Percentiles rank a stretch among this genome's conserved stretches.
These are phyloP conservation scores for Pistacia vera DNA, from an alignment of 345 rosid genomes.

Conservation along the genomic window DNA sequence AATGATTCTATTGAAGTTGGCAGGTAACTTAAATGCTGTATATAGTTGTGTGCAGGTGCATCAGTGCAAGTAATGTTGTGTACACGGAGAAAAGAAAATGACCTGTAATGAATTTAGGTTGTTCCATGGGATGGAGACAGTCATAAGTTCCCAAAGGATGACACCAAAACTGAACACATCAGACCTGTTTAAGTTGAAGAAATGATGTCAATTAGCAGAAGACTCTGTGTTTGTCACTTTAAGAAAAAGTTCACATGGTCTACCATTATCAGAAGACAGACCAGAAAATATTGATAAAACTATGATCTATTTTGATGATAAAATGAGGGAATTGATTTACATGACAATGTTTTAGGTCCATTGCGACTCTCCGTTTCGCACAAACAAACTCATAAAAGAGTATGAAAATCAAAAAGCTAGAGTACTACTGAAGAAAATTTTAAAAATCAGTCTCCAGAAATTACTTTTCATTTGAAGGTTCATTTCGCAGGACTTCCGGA, in stretches of 20 bases:
- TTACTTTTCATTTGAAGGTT: constrained; percentile 91
- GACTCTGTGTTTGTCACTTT: background rate
- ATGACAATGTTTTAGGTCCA: too few relatives aligned
- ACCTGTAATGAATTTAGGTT: constrained; percentile 79
- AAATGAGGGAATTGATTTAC: background rate
- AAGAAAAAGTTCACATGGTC: too few relatives aligned
- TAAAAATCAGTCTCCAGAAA: constrained; percentile 12
- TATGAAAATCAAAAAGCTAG: background rate
- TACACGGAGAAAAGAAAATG: background rate
- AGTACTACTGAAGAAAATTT: background rate
- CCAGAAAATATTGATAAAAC: background rate
- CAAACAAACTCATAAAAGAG: too few relatives aligned
- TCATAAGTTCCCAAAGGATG: constrained; percentile 84
- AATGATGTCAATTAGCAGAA: background rate
- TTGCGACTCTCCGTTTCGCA: background rate
- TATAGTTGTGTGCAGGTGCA: background rate
- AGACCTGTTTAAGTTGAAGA: constrained; percentile 48
- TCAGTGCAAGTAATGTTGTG: background rate
- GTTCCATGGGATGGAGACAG: constrained; percentile 79
- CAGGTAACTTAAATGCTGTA: background rate
- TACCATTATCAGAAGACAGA: too few relatives aligned
- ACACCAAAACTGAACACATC: constrained; percentile 92
- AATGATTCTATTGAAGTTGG: background rate
- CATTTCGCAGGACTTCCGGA: constrained; percentile 87
- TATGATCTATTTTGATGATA: background rate